A percentile compares a stretch with the other conserved stretches of the same genome.
phyloP scores from a whole-genome alignment of 768 basidiomycete genomes.

The Suillus spraguei region DNA sequence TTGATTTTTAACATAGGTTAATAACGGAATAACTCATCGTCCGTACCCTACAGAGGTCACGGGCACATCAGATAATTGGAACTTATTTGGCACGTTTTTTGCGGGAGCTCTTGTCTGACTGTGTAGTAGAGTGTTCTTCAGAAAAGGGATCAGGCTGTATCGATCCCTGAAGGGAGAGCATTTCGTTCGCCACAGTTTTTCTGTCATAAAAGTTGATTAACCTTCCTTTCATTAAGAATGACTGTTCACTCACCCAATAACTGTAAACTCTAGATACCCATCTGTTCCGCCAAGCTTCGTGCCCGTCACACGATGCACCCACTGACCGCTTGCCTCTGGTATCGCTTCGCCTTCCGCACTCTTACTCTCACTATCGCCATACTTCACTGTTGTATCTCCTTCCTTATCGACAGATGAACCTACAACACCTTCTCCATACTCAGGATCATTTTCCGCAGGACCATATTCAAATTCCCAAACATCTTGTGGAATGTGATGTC shows the following conservation, averaged over 20 bases:
- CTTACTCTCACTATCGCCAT: background rate
- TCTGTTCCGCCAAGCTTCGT: slow-evolving; percentile 67
- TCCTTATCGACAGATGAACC: background rate
- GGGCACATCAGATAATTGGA: background rate
- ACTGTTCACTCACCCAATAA: slow-evolving; percentile 72
- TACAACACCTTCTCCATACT: slow-evolving; percentile 47
- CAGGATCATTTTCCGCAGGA: slow-evolving; percentile 78
- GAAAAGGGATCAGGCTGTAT: slow-evolving; percentile 39
- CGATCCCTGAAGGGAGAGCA: slow-evolving; percentile 88
- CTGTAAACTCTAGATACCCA: slow-evolving; percentile 78
- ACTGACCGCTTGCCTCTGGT: slow-evolving; percentile 63
- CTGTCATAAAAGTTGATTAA: slow-evolving; percentile 41
- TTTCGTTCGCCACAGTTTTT: slow-evolving; percentile 87
- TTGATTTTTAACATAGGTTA: no score
- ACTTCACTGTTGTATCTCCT: slow-evolving; percentile 18
- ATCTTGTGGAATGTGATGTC: slow-evolving; percentile 83
- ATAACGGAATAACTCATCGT: background rate
- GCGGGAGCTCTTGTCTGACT: background rate
- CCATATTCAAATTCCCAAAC: slow-evolving; percentile 88
- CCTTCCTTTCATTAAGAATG: slow-evolving; percentile 4
- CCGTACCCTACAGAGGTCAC: background rate
- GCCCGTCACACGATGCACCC: slow-evolving; percentile 76
- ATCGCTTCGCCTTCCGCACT: slow-evolving; percentile 31
- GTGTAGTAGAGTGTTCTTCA: background rate
- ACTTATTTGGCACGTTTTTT: background rate